Percentiles rank a stretch among this genome's conserved stretches.
These are phyloP conservation scores for Thalassiosira livingstoniorum DNA, from an alignment of 352 stramenopile species.

Conservation along the genomic window DNA sequence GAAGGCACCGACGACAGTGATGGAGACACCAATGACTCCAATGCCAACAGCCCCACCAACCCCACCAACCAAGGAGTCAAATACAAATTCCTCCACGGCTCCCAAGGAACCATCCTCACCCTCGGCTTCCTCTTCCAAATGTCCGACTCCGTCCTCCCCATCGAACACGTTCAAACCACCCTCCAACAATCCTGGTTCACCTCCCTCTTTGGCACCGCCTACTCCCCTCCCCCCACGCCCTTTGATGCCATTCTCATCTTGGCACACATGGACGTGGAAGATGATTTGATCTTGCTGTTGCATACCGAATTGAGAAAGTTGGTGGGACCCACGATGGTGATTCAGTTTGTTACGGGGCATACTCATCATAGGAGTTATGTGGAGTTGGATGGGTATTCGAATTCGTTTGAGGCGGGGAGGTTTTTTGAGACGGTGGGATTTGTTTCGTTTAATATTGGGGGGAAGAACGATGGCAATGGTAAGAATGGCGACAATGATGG, in stretches of 20 bases:
- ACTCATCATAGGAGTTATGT: slow-evolving; percentile 62
- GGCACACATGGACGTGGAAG: slow-evolving; percentile 73
- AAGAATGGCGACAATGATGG: too few relatives aligned
- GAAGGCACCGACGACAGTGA: slow-evolving; percentile 16
- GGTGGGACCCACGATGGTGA: slow-evolving; percentile 60
- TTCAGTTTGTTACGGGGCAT: slow-evolving; percentile 83
- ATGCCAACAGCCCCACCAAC: background rate
- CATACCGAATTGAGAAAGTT: slow-evolving; percentile 55
- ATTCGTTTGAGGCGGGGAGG: slow-evolving; percentile 72
- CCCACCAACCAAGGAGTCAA: slow-evolving; percentile 65
- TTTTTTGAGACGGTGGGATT: slow-evolving; percentile 83
- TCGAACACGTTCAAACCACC: slow-evolving; percentile 61
- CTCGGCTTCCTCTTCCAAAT: slow-evolving; percentile 84
- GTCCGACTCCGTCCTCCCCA: slow-evolving; percentile 30
- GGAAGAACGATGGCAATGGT: too few relatives aligned
- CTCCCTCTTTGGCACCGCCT: slow-evolving; percentile 33
- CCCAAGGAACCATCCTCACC: slow-evolving; percentile 58
- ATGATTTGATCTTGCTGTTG: slow-evolving; percentile 68
- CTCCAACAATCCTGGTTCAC: slow-evolving; percentile 72
- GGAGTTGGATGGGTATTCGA: slow-evolving; percentile 50
- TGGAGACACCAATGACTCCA: slow-evolving; percentile 3
- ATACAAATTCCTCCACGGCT: slow-evolving; percentile 65
- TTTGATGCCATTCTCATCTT: slow-evolving; percentile 81
- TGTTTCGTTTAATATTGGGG: slow-evolving; percentile 64
- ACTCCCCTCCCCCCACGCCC: slow-evolving; percentile 10